These are phyloP conservation scores for Dissoconium aciculare DNA, from an alignment of 2,329 filamentous ascomycete genomes.

Conservation along the genomic window DNA sequence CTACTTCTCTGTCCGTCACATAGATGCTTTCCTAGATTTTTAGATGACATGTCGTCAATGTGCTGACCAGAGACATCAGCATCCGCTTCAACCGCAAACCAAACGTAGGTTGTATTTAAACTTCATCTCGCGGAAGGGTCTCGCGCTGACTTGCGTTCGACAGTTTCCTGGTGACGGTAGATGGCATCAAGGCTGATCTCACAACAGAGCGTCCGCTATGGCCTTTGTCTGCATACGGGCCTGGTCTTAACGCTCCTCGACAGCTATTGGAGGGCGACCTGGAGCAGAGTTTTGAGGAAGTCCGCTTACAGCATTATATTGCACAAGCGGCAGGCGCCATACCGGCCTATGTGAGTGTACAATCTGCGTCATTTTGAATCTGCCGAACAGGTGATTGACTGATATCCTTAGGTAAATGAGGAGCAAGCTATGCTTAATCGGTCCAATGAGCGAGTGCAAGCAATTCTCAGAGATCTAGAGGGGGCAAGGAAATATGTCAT, in stretches of 20 bases:
- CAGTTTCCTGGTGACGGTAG: slow-evolving; percentile 42
- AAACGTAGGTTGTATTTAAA: too few relatives aligned
- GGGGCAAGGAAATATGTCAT: slow-evolving; percentile 58
- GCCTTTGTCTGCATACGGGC: slow-evolving; percentile 76
- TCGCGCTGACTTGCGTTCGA: too few relatives aligned
- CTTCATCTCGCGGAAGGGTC: too few relatives aligned
- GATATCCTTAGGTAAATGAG: slow-evolving; percentile 11
- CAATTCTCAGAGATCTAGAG: slow-evolving; percentile 51
- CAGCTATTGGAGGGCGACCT: slow-evolving; percentile 68
- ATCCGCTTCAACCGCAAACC: too few relatives aligned
- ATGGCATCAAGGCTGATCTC: slow-evolving; percentile 36
- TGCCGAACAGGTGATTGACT: too few relatives aligned
- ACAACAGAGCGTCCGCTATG: slow-evolving; percentile 55
- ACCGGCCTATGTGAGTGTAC: slow-evolving; percentile 35
- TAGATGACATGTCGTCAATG: too few relatives aligned
- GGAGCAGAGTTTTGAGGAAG: slow-evolving; percentile 80
- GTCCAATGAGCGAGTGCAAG: slow-evolving; percentile 38
- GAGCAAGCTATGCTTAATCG: slow-evolving; percentile 9
- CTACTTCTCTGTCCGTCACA: not conserved
- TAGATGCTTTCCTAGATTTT: too few relatives aligned
- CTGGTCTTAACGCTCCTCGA: slow-evolving; percentile 58
- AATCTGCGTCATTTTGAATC: too few relatives aligned
- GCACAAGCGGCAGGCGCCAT: slow-evolving; percentile 44
- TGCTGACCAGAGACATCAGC: too few relatives aligned
- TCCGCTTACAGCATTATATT: slow-evolving; percentile 58